phyloP scores from a whole-genome alignment of 352 stramenopile genomes.

The Phytophthora capsici region DNA sequence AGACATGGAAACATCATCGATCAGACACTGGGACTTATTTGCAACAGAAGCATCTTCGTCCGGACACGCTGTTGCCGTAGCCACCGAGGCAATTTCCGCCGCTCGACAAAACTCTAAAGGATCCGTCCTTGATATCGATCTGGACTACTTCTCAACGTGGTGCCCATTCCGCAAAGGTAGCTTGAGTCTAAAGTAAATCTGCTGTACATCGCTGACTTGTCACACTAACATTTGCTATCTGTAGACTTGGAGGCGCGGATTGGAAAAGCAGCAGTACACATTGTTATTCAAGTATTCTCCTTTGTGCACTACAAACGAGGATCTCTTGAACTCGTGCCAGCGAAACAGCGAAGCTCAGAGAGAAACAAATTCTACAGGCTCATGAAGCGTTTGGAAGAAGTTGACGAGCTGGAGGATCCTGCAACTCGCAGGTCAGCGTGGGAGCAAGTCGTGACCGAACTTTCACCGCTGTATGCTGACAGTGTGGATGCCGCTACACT shows the following conservation, averaged over 20 bases:
- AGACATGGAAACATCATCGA: constrained; percentile 34
- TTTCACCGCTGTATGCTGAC: constrained; percentile 41
- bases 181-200: not conserved
- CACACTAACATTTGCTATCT: not conserved
- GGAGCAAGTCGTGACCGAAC: constrained; percentile 12
- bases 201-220: not conserved
- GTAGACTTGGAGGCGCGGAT: constrained; percentile 54
- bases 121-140: constrained; percentile 84
- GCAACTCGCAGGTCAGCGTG: constrained; percentile 12
- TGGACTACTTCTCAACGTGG: constrained; percentile 92
- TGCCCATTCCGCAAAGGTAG: constrained; percentile 81
- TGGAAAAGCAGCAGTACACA: constrained; percentile 17
- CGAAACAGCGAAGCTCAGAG: constrained; percentile 34
- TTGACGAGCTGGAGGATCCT: constrained; percentile 16
- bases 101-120: constrained; percentile 36
- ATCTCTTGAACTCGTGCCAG: constrained; percentile 23
- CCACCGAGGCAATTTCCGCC: constrained; percentile 22
- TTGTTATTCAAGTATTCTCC: constrained; percentile 52
- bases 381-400: constrained; percentile 43
- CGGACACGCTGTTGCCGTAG: constrained; percentile 5
- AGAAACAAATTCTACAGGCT: constrained; percentile 38
- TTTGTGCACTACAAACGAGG: constrained; percentile 43
- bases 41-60: constrained; percentile 33
- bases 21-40: constrained; percentile 51
- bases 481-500: constrained; percentile 17